Percentiles rank a stretch among this genome's conserved stretches.
phyloP scores from a whole-genome alignment of 2,329 filamentous ascomycete genomes.

The Alternaria sp. region DNA sequence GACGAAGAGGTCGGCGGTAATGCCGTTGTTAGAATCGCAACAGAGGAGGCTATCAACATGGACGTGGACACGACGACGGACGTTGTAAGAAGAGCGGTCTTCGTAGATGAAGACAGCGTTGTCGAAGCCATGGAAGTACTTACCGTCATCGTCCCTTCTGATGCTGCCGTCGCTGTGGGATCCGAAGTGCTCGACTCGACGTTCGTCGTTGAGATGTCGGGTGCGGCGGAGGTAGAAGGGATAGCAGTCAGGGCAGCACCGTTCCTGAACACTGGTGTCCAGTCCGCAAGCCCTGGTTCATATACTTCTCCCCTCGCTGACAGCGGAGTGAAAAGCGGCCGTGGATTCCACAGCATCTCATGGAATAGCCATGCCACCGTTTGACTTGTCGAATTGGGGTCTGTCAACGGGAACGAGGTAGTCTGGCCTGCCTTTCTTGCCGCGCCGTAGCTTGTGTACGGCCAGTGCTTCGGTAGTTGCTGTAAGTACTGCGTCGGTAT shows the following conservation, averaged over 20 bases:
- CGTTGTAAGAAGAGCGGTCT: neutral
- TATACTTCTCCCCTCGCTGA: neutral
- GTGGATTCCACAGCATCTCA: slow-evolving; percentile 3
- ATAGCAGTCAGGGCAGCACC: neutral
- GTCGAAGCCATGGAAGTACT: too few species aligned
- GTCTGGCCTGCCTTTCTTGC: neutral
- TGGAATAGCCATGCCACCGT: slow-evolving; percentile 9
- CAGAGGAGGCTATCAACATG: neutral
- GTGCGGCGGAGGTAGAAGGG: neutral
- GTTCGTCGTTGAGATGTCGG: neutral
- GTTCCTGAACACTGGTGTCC: neutral
- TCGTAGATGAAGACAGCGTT: neutral
- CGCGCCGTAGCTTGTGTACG: slow-evolving; percentile 12
- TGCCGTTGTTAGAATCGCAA: neutral
- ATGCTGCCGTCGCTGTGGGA: neutral
- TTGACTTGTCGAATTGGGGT: neutral
- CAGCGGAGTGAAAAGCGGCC: slow-evolving; percentile 8
- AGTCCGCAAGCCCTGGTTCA: neutral
- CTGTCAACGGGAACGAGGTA: neutral
- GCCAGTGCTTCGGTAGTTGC: slow-evolving; percentile 15
- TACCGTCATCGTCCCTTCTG: neutral
- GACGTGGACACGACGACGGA: neutral
- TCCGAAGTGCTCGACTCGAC: neutral
- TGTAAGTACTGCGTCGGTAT: slow-evolving; percentile 12
- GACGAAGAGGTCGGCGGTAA: neutral